phyloP scores from a whole-genome alignment of 2,329 filamentous ascomycete genomes.

The Amphichorda felina region DNA sequence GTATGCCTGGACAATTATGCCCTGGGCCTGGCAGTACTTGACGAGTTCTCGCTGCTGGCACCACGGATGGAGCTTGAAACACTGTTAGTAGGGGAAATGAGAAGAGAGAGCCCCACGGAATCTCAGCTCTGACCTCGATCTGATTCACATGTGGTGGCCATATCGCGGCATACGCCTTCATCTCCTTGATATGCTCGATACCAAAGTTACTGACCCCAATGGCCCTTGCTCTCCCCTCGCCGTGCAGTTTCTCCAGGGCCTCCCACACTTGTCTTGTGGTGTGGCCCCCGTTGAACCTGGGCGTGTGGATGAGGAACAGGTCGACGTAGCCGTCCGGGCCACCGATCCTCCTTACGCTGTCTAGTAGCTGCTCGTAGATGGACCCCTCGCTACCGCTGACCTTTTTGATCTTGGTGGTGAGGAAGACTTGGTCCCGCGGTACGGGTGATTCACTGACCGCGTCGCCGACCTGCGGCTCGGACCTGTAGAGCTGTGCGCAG shows the following conservation, averaged over 20 bases:
- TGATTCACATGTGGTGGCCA: too few species aligned
- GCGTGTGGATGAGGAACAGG: constrained; percentile 58
- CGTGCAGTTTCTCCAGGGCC: constrained; percentile 49
- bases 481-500: too few species aligned
- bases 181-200: constrained; percentile 54
- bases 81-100: constrained; percentile 42
- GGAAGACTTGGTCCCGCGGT: too few species aligned
- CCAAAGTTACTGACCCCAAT: constrained; percentile 69
- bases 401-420: constrained; percentile 41
- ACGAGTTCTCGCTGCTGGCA: constrained; percentile 37
- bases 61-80: constrained; percentile 59
- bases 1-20: constrained; percentile 42
- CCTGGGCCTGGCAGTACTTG: constrained; percentile 60
- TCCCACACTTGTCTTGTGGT: constrained; percentile 45
- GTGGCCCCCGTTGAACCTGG: constrained; percentile 37
- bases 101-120: too few species aligned
- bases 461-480: too few species aligned
- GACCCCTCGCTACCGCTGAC: constrained; percentile 23
- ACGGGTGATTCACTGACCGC: too few species aligned
- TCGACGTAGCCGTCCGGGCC: constrained; percentile 43
- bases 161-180: too few species aligned
- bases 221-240: constrained; percentile 46
- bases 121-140: too few species aligned
- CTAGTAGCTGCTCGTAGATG: constrained; percentile 42
- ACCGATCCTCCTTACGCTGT: constrained; percentile 52